Evolutionary conservation across 2,329 filamentous ascomycete genomes (phyloP).

Genomic region (Bipolaris oryzae): DNA sequence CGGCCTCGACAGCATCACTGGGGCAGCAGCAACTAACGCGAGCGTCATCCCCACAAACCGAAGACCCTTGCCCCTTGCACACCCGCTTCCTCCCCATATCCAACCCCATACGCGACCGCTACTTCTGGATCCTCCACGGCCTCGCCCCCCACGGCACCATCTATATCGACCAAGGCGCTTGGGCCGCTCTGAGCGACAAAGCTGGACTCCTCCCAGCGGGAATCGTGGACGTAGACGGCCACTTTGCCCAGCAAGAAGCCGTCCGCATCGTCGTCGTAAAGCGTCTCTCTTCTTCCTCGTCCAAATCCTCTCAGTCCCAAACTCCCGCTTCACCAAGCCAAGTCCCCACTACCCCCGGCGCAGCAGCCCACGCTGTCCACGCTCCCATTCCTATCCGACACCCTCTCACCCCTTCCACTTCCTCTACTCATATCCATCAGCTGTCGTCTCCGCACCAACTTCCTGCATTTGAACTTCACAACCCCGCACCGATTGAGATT

Average conservation of each 20-base stretch:
- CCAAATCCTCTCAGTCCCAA: constrained; percentile 5
- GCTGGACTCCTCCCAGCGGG: constrained; percentile 88
- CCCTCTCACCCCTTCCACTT: constrained; percentile 13
- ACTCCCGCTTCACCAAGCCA: constrained; percentile 6
- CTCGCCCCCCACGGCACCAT: constrained; percentile 87
- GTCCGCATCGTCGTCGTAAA: constrained; percentile 84
- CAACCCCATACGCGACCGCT: constrained; percentile 15
- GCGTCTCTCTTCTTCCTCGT: constrained; percentile 42
- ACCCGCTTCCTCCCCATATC: constrained; percentile 83
- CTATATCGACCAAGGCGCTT: constrained; percentile 91
- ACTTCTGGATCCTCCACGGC: constrained; percentile 85
- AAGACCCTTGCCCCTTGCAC: constrained; percentile 67
- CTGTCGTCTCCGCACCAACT: constrained; percentile 12
- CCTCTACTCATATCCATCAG: background rate
- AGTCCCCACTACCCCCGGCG: constrained; percentile 18
- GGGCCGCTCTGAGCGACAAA: constrained; percentile 78
- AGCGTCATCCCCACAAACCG: constrained; percentile 27
- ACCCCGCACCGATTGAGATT: constrained; percentile 66
- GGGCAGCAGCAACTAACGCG: constrained; percentile 37
- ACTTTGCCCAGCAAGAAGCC: constrained; percentile 90
- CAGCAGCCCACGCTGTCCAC: constrained; percentile 26
- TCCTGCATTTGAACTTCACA: constrained; percentile 38
- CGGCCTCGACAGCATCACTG: constrained; percentile 30
- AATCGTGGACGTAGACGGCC: constrained; percentile 86
- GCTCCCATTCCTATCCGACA: constrained; percentile 27